These are phyloP conservation scores for Ascochyta lentis DNA, from an alignment of 2,329 filamentous ascomycete species.

Conservation along the genomic window DNA sequence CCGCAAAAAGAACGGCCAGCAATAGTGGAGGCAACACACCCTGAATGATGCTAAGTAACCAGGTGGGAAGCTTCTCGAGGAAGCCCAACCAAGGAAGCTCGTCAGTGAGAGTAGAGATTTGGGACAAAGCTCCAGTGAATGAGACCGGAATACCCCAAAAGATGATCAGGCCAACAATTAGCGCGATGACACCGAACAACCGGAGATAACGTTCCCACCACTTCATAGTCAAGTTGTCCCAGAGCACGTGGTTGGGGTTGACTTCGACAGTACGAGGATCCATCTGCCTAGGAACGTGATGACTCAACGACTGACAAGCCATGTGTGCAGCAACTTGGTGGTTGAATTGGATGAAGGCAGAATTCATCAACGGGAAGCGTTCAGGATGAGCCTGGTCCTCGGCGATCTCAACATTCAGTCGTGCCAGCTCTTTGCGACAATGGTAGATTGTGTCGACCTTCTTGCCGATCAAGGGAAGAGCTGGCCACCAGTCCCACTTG, in stretches of 20 bases:
- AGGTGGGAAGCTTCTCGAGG: slow-evolving; percentile 66
- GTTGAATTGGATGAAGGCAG: slow-evolving; percentile 98
- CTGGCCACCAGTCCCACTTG: slow-evolving; percentile 71
- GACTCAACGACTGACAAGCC: slow-evolving; percentile 90
- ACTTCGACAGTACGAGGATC: slow-evolving; percentile 91
- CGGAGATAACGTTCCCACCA: slow-evolving; percentile 93
- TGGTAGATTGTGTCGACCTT: slow-evolving; percentile 97
- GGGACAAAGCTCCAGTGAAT: slow-evolving; percentile 82
- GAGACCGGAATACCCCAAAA: slow-evolving; percentile 91
- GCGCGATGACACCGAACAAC: slow-evolving; percentile 66
- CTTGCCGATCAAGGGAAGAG: slow-evolving; percentile 78
- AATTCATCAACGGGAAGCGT: slow-evolving; percentile 89
- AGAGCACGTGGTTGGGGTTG: slow-evolving; percentile 88
- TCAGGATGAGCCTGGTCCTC: slow-evolving; percentile 85
- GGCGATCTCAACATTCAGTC: slow-evolving; percentile 90
- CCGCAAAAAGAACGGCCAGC: slow-evolving; percentile 76
- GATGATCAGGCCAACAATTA: slow-evolving; percentile 78
- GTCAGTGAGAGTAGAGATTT: slow-evolving; percentile 73
- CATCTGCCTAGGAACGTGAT: slow-evolving; percentile 94
- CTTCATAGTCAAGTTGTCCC: slow-evolving; percentile 94
- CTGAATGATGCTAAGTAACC: slow-evolving; percentile 72
- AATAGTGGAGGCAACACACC: slow-evolving; percentile 85
- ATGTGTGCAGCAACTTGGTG: slow-evolving; percentile 97
- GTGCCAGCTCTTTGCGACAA: slow-evolving; percentile 83
- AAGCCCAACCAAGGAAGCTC: slow-evolving; percentile 73